phyloP scores from a whole-genome alignment of 2,329 filamentous ascomycete species.

The Septoria linicola region DNA sequence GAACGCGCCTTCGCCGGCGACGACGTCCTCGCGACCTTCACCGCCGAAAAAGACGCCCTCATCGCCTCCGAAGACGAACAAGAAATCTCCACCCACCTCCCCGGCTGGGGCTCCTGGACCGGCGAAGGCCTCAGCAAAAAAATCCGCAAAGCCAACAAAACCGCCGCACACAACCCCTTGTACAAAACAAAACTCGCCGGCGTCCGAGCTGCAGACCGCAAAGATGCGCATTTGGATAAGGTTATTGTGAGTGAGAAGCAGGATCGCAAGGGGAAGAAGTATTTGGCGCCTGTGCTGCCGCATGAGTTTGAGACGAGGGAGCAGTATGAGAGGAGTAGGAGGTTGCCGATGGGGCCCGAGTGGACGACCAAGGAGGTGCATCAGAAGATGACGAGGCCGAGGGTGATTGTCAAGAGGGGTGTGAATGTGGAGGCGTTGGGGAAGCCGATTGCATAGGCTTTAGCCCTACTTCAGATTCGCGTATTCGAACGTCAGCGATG shows the following conservation, averaged over 20 bases:
- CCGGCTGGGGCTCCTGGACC: slow-evolving; percentile 91
- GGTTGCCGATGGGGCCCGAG: slow-evolving; percentile 85
- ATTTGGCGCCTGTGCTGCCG: slow-evolving; percentile 78
- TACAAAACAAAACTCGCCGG: slow-evolving; percentile 60
- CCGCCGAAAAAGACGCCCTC: slow-evolving; percentile 71
- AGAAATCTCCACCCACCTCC: slow-evolving; percentile 77
- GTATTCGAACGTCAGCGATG: too few relatives aligned
- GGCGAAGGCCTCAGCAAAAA: slow-evolving; percentile 76
- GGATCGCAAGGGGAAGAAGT: slow-evolving; percentile 87
- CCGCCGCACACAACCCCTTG: slow-evolving; percentile 53
- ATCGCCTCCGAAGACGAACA: slow-evolving; percentile 79
- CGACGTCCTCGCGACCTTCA: slow-evolving; percentile 78
- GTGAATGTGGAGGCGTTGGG: slow-evolving; percentile 77
- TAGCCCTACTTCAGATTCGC: too few relatives aligned
- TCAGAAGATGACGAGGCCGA: slow-evolving; percentile 84
- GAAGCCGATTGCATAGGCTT: slow-evolving; percentile 61
- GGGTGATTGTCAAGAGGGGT: slow-evolving; percentile 86
- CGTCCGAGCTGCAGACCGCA: slow-evolving; percentile 71
- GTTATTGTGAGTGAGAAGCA: slow-evolving; percentile 93
- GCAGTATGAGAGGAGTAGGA: slow-evolving; percentile 86
- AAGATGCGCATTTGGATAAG: slow-evolving; percentile 75
- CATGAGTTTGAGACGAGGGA: slow-evolving; percentile 83
- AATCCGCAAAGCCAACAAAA: slow-evolving; percentile 62
- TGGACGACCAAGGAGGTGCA: slow-evolving; percentile 97
- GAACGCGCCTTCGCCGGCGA: slow-evolving; percentile 81